Evolutionary conservation across 768 basidiomycete species (phyloP).

Genomic region (Phylloporus sp.): DNA sequence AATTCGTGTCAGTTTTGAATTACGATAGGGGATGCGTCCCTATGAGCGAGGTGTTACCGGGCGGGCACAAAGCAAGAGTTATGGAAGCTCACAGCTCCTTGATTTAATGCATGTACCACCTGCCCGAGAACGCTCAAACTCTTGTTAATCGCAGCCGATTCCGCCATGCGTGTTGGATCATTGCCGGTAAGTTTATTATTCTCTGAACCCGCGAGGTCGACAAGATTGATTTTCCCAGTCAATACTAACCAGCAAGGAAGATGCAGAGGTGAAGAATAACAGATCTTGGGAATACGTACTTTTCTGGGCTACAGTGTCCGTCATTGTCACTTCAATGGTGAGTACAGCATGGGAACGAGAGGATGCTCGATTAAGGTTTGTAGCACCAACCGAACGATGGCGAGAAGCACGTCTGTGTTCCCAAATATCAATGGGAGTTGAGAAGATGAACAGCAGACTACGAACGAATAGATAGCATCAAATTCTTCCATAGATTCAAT

Average conservation of each 20-base stretch:
- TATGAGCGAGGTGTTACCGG: constrained; percentile 25
- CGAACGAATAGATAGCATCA: constrained; percentile 42
- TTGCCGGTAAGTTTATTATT: constrained; percentile 92
- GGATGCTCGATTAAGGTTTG: constrained; percentile 78
- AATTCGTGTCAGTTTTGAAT: constrained; percentile 84
- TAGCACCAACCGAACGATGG: constrained; percentile 80
- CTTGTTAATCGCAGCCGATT: constrained; percentile 88
- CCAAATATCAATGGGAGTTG: not conserved
- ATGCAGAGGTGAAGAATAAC: not conserved
- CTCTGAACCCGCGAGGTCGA: constrained; percentile 88
- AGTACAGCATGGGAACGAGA: constrained; percentile 89
- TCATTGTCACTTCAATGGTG: constrained; percentile 63
- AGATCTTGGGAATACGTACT: constrained; percentile 37
- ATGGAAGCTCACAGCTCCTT: constrained; percentile 48
- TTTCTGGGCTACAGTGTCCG: constrained; percentile 49
- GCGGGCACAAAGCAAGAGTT: not conserved
- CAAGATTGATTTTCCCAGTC: constrained; percentile 77
- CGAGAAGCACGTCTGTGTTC: constrained; percentile 59
- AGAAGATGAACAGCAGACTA: constrained; percentile 2
- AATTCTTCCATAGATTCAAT: constrained; percentile 47
- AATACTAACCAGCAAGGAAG: constrained; percentile 40
- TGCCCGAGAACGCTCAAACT: constrained; percentile 83
- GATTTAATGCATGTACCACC: constrained; percentile 82
- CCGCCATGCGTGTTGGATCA: constrained; percentile 81
- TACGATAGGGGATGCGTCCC: constrained; percentile 84